These are phyloP conservation scores for Agrocybe pediades DNA, from an alignment of 768 basidiomycete species.

Conservation along the genomic window DNA sequence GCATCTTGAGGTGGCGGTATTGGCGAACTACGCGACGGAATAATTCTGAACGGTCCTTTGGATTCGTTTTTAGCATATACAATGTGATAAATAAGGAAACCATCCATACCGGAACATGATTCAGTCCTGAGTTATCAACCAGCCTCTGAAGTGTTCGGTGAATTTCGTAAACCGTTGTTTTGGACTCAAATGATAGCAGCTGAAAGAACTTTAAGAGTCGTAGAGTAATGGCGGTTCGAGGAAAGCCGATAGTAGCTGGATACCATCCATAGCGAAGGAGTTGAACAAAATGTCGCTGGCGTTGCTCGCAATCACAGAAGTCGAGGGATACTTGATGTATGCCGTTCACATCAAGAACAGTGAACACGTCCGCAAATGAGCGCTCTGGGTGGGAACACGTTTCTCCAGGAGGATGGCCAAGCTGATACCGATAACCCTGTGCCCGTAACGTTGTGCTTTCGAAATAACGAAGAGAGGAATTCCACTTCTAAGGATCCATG, in stretches of 20 bases:
- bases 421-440: background rate
- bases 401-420: background rate
- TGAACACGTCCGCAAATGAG: background rate
- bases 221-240: constrained; percentile 11
- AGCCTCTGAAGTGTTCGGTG: constrained; percentile 4
- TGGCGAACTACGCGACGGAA: constrained; percentile 6
- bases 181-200: constrained; percentile 5
- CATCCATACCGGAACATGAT: background rate
- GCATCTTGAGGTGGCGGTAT: constrained; percentile 10
- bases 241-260: constrained; percentile 1
- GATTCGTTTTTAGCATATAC: too few relatives aligned
- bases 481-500: background rate
- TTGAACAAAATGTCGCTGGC: background rate
- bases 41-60: constrained; percentile 13
- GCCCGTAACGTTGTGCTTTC: background rate
- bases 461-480: background rate
- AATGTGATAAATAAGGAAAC: background rate
- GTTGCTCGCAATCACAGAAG: background rate
- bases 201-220: constrained; percentile 7
- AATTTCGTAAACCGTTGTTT: constrained; percentile 8
- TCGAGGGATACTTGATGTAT: background rate
- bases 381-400: background rate
- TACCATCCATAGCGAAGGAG: constrained; percentile 5
- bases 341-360: background rate
- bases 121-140: constrained; percentile 1